Evolutionary conservation across 371 early-diverging fungal genomes (phyloP), one percentile per base, ranked within the genome.

Genomic region (Choanephora cucurbitarum): DNA sequence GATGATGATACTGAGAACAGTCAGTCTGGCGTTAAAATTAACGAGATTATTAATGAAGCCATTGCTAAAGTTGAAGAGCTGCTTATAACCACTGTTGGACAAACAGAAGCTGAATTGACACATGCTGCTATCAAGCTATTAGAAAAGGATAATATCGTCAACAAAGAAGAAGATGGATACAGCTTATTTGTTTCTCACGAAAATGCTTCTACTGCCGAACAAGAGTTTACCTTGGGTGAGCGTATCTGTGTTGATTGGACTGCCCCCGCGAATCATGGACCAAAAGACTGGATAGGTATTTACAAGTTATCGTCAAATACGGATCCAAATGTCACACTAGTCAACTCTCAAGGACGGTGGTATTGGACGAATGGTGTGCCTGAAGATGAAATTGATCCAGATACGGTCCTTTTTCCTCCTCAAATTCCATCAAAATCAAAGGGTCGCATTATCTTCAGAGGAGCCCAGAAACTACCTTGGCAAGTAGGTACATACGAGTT

Each of bases 261-360:
- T 4, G 91, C 87, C 1, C 88, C 81, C 22, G 64, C 52, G 52
- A 78, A 75, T 57, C 81, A 82, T 66, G 72, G 85, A 51, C 55
- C 75, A 15, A 70, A 79, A 42, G 94, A 94, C 70, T 94, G 95
- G 95, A 83, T 95, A 57, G 95, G 94, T 19, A 70, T 94, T 6
- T 95, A 94, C 65, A 80, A 79, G 19, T 79, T 89, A 1, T 80
- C 76, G 0, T 75, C 84, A 41, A 92, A 93, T 68, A 68, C 79
- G 9, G 72, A 79, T 9, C 53, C 69, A 21, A 72, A 73, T 43
- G 63, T 87, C 41, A 91, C 96, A 17, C 85, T 81, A 3, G 62
- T 72, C 1, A 64, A 76, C n/a, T 86, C 88, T 14, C 68, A 80
- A 49, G 88, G 88, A 10, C 72, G 77, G 2, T 94, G 69, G 69